Evolutionary conservation across 108 stramenopile species (phyloP).

Genomic region (Pseudonitzschia delicatissima): DNA sequence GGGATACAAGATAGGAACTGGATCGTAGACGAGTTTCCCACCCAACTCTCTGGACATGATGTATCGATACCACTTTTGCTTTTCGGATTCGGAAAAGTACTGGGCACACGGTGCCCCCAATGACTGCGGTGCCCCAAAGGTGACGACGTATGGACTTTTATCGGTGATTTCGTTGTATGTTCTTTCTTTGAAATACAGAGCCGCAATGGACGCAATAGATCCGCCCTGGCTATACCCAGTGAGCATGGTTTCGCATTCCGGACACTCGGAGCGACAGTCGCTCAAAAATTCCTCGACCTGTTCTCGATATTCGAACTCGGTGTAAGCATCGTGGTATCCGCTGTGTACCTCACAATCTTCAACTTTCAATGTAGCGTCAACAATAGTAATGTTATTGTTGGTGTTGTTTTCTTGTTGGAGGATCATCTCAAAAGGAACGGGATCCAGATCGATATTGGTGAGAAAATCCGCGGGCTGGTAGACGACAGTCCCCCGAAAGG

Average conservation of each 20-base stretch:
- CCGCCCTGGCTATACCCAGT: slow-evolving; percentile 9
- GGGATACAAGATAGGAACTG: not conserved
- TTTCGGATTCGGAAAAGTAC: not conserved
- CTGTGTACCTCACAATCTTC: slow-evolving; percentile 1
- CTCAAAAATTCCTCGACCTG: not conserved
- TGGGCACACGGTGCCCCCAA: not conserved
- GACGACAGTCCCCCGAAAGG: not conserved
- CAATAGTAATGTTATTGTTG: not conserved
- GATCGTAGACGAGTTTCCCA: not conserved
- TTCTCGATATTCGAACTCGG: not conserved
- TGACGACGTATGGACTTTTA: not conserved
- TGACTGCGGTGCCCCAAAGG: not conserved
- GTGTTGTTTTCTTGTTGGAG: not conserved
- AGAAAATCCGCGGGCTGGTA: not conserved
- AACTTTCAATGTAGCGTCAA: no score
- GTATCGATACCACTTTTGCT: not conserved
- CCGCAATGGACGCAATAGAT: slow-evolving; percentile 1
- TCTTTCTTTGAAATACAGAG: no score
- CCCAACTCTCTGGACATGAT: not conserved
- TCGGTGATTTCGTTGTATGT: no score
- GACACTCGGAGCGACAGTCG: not conserved
- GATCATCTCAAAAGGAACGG: not conserved
- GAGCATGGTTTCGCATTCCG: not conserved
- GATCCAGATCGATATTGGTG: not conserved
- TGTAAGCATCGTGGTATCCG: not conserved